Percentiles rank a stretch among this genome's conserved stretches.
Conservation (phyloP, 1,284 basidiomycete genomes). For the Jaminaea rosea region DNA sequence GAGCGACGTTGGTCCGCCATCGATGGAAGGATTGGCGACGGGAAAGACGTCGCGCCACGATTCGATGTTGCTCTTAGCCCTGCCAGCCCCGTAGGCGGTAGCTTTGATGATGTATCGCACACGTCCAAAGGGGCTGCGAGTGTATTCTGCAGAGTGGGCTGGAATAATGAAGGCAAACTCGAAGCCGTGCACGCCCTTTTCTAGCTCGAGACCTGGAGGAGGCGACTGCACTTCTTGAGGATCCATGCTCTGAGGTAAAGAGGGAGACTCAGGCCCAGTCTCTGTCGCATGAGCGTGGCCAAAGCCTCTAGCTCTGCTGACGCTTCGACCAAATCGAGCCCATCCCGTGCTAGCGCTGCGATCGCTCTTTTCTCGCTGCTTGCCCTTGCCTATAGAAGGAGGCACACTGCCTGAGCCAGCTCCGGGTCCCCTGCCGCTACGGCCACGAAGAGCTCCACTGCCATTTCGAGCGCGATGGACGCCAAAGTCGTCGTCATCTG, state of each 20-base stretch:
- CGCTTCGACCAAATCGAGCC: neutral
- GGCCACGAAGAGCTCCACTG: too few species aligned
- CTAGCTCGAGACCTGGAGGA: constrained; percentile 31
- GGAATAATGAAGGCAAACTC: constrained; percentile 46
- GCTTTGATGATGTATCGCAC: constrained; percentile 45
- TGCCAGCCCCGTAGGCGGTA: constrained; percentile 40
- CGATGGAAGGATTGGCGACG: constrained; percentile 43
- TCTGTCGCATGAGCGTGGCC: neutral
- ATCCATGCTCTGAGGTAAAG: too few species aligned
- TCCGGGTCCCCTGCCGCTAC: neutral
- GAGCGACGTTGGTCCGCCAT: constrained; percentile 39
- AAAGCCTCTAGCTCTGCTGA: neutral
- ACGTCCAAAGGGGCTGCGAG: constrained; percentile 39
- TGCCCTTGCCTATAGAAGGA: too few species aligned
- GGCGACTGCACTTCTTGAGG: neutral
- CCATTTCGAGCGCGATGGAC: too few species aligned
- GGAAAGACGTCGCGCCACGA: constrained; percentile 44
- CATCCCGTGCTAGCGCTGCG: neutral
- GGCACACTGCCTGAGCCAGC: too few species aligned
- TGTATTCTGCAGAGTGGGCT: constrained; percentile 41
- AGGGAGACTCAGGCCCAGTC: neutral
- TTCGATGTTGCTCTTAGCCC: constrained; percentile 39
- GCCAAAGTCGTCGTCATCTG: constrained; percentile 1
- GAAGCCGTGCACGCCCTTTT: constrained; percentile 46
- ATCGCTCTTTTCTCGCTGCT: too few species aligned